Conservation (phyloP, 2,329 filamentous ascomycete genomes). For the Hypoxylon sp. region DNA sequence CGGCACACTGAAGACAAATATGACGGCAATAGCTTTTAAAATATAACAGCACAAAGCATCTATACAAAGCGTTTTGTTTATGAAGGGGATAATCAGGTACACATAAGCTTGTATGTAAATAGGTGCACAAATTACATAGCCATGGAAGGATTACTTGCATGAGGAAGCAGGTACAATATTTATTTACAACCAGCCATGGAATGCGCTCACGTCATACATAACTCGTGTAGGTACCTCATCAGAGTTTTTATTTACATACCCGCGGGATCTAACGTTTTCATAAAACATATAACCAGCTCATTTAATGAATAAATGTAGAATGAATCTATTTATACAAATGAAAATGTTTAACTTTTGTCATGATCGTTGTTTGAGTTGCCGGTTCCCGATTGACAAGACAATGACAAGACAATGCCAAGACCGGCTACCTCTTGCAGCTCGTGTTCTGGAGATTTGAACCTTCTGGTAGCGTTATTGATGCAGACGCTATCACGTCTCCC, state of each 20-base stretch:
- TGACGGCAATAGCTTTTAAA: not conserved
- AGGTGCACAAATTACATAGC: slow-evolving; percentile 2
- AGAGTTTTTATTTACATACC: not conserved
- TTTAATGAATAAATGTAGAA: not conserved
- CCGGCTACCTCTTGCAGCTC: slow-evolving; percentile 8
- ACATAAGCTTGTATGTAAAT: not conserved
- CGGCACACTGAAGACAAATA: not conserved
- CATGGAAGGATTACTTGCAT: slow-evolving; percentile 25
- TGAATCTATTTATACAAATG: slow-evolving; percentile 9
- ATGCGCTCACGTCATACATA: slow-evolving; percentile 19
- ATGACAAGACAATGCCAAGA: slow-evolving; percentile 35
- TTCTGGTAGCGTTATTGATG: slow-evolving; percentile 10
- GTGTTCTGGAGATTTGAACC: slow-evolving; percentile 39
- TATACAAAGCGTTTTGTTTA: no score
- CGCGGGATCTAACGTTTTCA: not conserved
- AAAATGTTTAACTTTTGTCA: not conserved
- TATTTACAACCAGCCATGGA: slow-evolving; percentile 25
- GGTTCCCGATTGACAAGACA: slow-evolving; percentile 29
- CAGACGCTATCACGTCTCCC: slow-evolving; percentile 12
- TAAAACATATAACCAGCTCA: not conserved
- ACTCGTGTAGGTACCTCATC: not conserved
- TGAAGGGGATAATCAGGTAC: not conserved
- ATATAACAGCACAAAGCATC: not conserved
- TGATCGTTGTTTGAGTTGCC: slow-evolving; percentile 17
- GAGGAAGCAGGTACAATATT: slow-evolving; percentile 33